Base-by-base conservation (phyloP, 345 rosid species). In the Hibiscus syriacus region DNA sequence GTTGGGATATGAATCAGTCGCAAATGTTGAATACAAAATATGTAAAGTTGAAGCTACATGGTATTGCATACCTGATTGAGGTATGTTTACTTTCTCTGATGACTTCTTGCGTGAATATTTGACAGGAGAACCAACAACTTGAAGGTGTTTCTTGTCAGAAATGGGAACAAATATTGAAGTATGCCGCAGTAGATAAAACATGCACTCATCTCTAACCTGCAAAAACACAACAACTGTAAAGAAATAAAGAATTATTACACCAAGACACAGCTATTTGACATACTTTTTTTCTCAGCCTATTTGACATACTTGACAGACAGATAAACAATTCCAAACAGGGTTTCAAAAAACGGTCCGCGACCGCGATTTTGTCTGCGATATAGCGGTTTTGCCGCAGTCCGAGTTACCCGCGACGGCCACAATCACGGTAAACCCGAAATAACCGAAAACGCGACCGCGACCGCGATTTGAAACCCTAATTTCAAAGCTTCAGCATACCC, bases 51-150 rank as follows among this genome's bases (percentile, higher is more conserved):
- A 43, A 43, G 49, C 14, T 43, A 43, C 49, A 43, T 12, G 16
- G 49, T 36, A 38, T 36, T 10, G 27, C 41, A 34, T 59, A 60
- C 62, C 71, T 41, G 27, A 17, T 46, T 43, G 63, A 29, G 60
- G 49, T 10, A 50, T 45, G 48, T 66, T 50, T 63, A 22, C 29
- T 30, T 39, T 36, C 72, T 78, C 79, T 2, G 22, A 72, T 69
- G 69, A 70, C 58, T 38, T 57, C n/a, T n/a, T n/a, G 45, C 67
- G 68, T 53, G 77, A 68, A 61, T 49, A 62, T 26, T 19, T 70
- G 45, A 82, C 66, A 36, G 84, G 84, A 70, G 76, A 69, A 46
- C 98, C 98, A n/a, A 88, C 76, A 73, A 87, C 96, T 75, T 92
- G 98, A 68, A 77, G 80, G 67, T 87, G 73, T 74, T 75, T 88